Evolutionary conservation across 176 grass and related monocot species (phyloP).

Genomic region (Oryza meyeriana): DNA sequence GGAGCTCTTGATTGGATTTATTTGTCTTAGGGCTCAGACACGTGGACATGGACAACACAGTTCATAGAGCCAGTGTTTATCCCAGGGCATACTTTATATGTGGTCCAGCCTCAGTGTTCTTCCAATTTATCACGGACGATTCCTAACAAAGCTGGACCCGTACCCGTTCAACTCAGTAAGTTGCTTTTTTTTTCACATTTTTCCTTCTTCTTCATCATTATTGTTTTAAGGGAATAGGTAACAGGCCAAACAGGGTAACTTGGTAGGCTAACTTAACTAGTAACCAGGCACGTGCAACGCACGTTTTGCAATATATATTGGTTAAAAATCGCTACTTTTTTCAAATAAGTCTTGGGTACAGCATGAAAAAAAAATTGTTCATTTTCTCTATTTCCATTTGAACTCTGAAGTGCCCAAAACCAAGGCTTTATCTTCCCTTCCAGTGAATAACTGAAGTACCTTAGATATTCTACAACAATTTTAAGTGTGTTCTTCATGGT

Average conservation of each 20-base stretch:
- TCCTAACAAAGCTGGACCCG: conserved; percentile 27
- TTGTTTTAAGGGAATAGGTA: background rate
- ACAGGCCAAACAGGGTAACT: background rate
- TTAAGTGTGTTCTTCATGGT: too few species aligned
- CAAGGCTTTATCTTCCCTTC: too few species aligned
- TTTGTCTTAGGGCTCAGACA: conserved; percentile 60
- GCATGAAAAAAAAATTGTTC: too few species aligned
- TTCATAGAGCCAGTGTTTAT: conserved; percentile 69
- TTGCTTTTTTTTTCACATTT: background rate
- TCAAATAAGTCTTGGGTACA: too few species aligned
- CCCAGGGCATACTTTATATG: conserved; percentile 52
- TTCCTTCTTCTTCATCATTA: background rate
- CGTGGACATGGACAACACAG: conserved; percentile 38
- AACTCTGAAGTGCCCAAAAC: too few species aligned
- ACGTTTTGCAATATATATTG: too few species aligned
- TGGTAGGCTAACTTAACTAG: background rate
- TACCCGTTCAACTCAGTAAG: conserved; percentile 48
- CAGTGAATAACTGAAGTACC: too few species aligned
- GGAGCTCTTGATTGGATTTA: background rate
- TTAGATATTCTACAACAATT: too few species aligned
- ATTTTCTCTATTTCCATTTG: too few species aligned
- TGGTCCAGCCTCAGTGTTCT: conserved; percentile 49
- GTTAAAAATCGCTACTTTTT: too few species aligned
- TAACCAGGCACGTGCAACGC: too few species aligned
- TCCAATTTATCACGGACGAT: conserved; percentile 37